These are phyloP conservation scores for Venturia pyrina DNA, from an alignment of 2,329 filamentous ascomycete species.

Conservation along the genomic window DNA sequence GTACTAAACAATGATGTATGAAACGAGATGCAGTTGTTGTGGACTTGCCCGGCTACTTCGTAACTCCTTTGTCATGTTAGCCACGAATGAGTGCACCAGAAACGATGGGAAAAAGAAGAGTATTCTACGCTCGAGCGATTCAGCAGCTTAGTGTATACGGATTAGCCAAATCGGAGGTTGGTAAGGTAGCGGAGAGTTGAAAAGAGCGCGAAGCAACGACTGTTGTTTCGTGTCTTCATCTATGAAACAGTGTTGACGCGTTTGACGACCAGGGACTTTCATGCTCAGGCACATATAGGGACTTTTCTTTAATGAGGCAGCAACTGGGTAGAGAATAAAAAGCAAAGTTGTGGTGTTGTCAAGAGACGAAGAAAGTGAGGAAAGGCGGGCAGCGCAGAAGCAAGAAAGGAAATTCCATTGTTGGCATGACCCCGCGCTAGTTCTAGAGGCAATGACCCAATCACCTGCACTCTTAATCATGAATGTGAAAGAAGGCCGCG, in stretches of 20 bases:
- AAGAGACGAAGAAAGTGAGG: neutral
- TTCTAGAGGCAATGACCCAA: neutral
- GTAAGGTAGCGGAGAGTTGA: neutral
- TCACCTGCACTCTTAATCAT: too few species aligned
- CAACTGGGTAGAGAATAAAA: neutral
- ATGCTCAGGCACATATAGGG: neutral
- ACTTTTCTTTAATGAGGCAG: too few species aligned
- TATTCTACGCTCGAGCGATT: too few species aligned
- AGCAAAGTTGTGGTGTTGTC: neutral
- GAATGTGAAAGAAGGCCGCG: too few species aligned
- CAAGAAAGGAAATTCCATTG: neutral
- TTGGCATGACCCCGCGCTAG: neutral
- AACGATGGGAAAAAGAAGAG: too few species aligned
- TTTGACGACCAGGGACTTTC: neutral
- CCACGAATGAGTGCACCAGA: neutral
- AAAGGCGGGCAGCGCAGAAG: neutral
- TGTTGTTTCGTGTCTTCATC: neutral
- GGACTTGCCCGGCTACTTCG: neutral
- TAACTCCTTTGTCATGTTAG: neutral
- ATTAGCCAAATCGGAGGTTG: too few species aligned
- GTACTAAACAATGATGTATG: neutral
- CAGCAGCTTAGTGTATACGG: too few species aligned
- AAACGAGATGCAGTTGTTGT: neutral
- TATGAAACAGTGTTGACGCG: neutral
- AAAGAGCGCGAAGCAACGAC: neutral